A percentile compares a stretch with the other conserved stretches of the same genome.
Evolutionary conservation across 1,284 basidiomycete genomes (phyloP).

Genomic region (Cerioporus squamosus): DNA sequence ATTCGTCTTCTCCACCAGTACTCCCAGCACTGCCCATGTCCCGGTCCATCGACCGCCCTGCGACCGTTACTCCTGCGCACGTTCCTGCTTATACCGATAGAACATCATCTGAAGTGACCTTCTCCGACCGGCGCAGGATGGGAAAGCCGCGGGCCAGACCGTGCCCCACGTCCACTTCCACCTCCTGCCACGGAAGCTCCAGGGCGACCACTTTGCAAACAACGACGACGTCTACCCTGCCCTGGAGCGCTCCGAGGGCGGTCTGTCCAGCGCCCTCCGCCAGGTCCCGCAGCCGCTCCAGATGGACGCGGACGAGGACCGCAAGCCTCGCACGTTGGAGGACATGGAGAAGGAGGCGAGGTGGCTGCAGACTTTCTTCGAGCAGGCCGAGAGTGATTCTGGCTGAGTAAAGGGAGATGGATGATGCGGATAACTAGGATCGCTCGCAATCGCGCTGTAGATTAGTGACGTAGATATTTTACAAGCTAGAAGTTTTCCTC

Average conservation of each 20-base stretch:
- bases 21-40: background rate
- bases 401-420: background rate
- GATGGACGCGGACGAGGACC: conserved; percentile 73
- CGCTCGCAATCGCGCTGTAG: background rate
- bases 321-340: conserved; percentile 60
- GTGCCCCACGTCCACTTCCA: conserved; percentile 94
- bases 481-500: background rate
- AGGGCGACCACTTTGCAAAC: conserved; percentile 68
- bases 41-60: background rate
- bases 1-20: background rate
- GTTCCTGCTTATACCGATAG: background rate
- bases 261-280: conserved; percentile 46
- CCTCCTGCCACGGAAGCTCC: conserved; percentile 76
- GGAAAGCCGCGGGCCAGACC: conserved; percentile 83
- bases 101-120: background rate
- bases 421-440: background rate
- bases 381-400: conserved; percentile 13
- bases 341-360: conserved; percentile 42
- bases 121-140: conserved; percentile 66
- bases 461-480: background rate
- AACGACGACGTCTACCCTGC: conserved; percentile 85
- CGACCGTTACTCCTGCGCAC: background rate
- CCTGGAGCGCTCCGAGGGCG: conserved; percentile 69
- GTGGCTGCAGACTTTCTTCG: conserved; percentile 40
- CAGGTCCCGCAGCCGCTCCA: conserved; percentile 30